Base-by-base conservation (phyloP, 2,329 filamentous ascomycete species). In the Monascus ruber region DNA sequence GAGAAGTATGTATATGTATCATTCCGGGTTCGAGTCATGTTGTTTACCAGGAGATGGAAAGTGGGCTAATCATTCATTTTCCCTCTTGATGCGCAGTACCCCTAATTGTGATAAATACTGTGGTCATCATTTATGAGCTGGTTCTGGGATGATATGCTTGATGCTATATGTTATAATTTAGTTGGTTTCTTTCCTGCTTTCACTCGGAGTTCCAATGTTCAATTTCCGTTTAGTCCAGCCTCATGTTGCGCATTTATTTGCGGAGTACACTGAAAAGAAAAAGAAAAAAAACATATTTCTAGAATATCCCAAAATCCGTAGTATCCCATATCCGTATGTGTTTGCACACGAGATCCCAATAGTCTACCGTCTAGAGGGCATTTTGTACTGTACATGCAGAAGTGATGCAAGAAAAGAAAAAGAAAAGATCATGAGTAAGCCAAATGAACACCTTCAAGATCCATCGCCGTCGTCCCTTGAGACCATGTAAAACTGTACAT, bases 81-180 rank as follows among this genome's bases (percentile, higher is more conserved):
- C 39, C n/a, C 34, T 26, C 26, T 4, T 31, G 9, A 35, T 17
- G 29, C 29, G 33, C 51, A 91, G 85, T 89, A 72, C 87, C 86
- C 9, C 65, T 94, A 46, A 93, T 94, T 63, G 76, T 78, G 45
- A 77, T 89, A 54, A 94, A 94, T 62, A 79, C 80, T 5, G 61
- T 88, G 48, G 81, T 94, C 48, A 91, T 94, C 56, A 60, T 86
- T 43, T 94, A 88, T 65, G 82, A 87, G 65, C 68, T 91, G 32
- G 71, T 87, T 35, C 69, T 88, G 26, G 84, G 84, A 42, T 88
- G 69, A 73, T 25, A 17, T 17, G 17, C 17, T 17, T 17, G 3
- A 17, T 17, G 17, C 17, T 17, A 17, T 17, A 17, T 17, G 17
- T 17, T 17, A 3, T 17, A 17, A 17, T 17, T 3, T 17, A 17